Base-by-base conservation (phyloP, 2,329 filamentous ascomycete genomes). In the Talaromyces sp. region DNA sequence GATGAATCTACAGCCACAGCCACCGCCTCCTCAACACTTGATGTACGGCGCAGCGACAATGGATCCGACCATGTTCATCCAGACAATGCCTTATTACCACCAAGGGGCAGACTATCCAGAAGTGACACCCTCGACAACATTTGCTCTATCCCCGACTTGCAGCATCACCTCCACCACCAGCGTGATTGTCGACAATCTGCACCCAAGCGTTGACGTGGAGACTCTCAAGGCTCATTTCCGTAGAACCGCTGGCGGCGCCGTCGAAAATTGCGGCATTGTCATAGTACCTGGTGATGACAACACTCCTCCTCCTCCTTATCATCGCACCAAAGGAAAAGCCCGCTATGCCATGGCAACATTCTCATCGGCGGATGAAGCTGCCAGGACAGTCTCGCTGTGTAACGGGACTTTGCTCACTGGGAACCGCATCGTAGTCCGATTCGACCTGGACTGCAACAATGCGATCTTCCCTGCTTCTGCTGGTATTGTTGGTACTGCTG, bases 361-460 rank as follows among this genome's bases (percentile, higher is more conserved):
- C 62, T 67, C 55, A 19, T 50, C 59, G 7, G 19, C 31, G 2
- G 74, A 77, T 0, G 73, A 76, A 35, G 75, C 75, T 4, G 71
- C 70, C 57, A 67, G 67, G n/a, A 72, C 71, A 13, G 67, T 74
- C 21, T 61, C 62, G 1, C 65, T 70, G 55, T 71, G 73, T 57
- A 72, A 77, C 61, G 73, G 73, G 32, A 62, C 69, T 17, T 61
- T 63, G 5, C 73, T 77, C 56, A 69, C 70, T 59, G 73, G 71
- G 1, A 65, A 67, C 1, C 70, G 64, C 10, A 73, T 77, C 32
- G 65, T 69, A 31, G 71, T 77, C 7, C 67, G 69, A 55, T 62
- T 76, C 55, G 70, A 75, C 56, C 65, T 65, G 10, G 65, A 68
- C 14, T 59, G 13, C 13, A 35, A 21, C 49, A 8, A 35, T 46